A percentile compares a stretch with the other conserved stretches of the same genome.
phyloP scores from a whole-genome alignment of 2,329 filamentous ascomycete genomes.

The Nemania abortiva region DNA sequence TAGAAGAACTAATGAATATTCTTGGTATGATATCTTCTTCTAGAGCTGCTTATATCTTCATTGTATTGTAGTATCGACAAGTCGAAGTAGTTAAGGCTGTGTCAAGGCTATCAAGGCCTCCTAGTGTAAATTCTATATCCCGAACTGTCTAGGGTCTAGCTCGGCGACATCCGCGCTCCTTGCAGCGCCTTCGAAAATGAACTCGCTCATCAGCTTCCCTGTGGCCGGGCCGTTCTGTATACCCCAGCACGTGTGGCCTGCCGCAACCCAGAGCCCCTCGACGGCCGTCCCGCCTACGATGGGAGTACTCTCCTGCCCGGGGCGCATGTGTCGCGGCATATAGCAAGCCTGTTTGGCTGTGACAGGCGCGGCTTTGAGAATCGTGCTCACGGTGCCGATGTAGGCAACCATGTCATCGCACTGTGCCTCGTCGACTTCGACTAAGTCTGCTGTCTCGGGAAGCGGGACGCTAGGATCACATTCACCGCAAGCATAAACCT shows the following conservation, averaged over 20 bases:
- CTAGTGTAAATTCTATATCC: constrained; percentile 56
- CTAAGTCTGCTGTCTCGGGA: constrained; percentile 79
- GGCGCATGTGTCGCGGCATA: constrained; percentile 78
- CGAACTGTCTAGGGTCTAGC: constrained; percentile 75
- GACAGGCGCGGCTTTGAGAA: constrained; percentile 76
- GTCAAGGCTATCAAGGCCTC: not conserved
- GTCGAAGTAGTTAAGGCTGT: not conserved
- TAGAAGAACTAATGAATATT: no score
- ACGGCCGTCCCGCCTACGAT: constrained; percentile 81
- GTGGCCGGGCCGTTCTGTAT: constrained; percentile 96
- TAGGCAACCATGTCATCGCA: constrained; percentile 91
- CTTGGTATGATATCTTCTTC: no score
- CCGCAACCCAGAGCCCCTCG: constrained; percentile 81
- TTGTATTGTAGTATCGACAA: no score
- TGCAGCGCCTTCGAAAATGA: constrained; percentile 78
- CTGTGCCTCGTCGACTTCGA: constrained; percentile 78
- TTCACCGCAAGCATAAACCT: constrained; percentile 94
- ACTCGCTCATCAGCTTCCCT: constrained; percentile 82
- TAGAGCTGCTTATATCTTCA: no score
- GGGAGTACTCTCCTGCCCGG: constrained; percentile 73
- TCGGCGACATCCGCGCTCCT: constrained; percentile 74
- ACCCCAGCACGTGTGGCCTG: constrained; percentile 97
- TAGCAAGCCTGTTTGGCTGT: constrained; percentile 91
- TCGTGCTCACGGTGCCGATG: constrained; percentile 73
- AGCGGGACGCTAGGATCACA: constrained; percentile 81